Evolutionary conservation across 371 early-diverging fungal species (phyloP).

Genomic region (Racocetra persica): DNA sequence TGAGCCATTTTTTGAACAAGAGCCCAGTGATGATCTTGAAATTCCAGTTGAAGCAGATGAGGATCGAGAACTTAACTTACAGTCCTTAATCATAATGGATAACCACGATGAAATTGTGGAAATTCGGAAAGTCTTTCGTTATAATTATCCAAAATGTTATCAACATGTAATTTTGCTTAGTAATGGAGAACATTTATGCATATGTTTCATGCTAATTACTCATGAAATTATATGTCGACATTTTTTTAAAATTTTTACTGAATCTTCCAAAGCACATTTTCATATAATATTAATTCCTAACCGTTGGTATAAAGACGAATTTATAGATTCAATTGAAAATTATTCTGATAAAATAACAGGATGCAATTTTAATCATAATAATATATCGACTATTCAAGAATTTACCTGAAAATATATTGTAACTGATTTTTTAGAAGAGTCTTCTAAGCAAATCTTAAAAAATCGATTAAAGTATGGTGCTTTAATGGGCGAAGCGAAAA

Average conservation of each 20-base stretch:
- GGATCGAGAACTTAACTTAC: not conserved
- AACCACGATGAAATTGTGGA: not conserved
- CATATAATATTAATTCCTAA: not conserved
- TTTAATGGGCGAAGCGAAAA: not conserved
- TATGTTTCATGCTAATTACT: not conserved
- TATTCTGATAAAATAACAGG: not conserved
- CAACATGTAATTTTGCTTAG: not conserved
- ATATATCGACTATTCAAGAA: not conserved
- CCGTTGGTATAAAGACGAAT: slow-evolving; percentile 5
- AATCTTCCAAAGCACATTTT: not conserved
- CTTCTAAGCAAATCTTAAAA: not conserved
- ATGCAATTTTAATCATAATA: not conserved
- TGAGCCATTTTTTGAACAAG: slow-evolving; percentile 1
- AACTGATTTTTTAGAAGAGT: not conserved
- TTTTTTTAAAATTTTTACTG: slow-evolving; percentile 6
- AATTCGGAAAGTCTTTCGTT: not conserved
- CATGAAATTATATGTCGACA: not conserved
- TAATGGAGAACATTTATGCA: not conserved
- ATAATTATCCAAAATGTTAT: slow-evolving; percentile 1
- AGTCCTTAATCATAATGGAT: not conserved
- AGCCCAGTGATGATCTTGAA: not conserved
- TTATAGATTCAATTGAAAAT: not conserved
- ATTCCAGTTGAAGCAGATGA: not conserved
- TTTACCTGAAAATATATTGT: not conserved
- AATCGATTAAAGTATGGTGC: not conserved